Percentiles rank a stretch among this genome's conserved stretches.
These are phyloP conservation scores for Talaromyces verruculosus DNA, from an alignment of 2,329 filamentous ascomycete species.

Conservation along the genomic window DNA sequence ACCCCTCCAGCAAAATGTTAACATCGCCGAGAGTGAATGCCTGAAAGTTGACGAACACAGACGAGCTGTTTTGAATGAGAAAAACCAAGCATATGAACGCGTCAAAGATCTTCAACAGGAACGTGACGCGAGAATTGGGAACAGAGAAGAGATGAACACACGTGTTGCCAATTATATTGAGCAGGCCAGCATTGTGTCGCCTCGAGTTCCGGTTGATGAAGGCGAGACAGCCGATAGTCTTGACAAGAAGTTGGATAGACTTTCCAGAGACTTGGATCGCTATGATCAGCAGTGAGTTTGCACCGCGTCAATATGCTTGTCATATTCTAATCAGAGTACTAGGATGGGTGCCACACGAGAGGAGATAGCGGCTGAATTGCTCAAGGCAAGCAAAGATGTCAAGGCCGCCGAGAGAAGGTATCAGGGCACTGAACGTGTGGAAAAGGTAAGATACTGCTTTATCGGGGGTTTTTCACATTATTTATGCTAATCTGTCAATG, in stretches of 20 bases:
- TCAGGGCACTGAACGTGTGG: conserved; percentile 37
- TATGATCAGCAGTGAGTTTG: conserved; percentile 52
- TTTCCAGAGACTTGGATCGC: conserved; percentile 60
- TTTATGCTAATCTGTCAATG: not conserved
- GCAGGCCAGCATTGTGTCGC: conserved; percentile 56
- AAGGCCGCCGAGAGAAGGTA: conserved; percentile 40
- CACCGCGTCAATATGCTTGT: not conserved
- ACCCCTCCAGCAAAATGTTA: conserved; percentile 46
- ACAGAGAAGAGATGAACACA: conserved; percentile 49
- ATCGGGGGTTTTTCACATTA: not conserved
- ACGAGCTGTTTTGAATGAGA: conserved; percentile 57
- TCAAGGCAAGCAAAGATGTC: conserved; percentile 39
- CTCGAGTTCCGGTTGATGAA: conserved; percentile 62
- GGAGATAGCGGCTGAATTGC: conserved; percentile 57
- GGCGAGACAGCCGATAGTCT: conserved; percentile 61
- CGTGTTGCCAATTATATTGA: conserved; percentile 56
- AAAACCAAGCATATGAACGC: conserved; percentile 60
- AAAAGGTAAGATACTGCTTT: conserved; percentile 36
- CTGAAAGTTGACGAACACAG: conserved; percentile 52
- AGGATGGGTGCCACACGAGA: conserved; percentile 64
- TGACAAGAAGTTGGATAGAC: conserved; percentile 49
- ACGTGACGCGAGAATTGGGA: conserved; percentile 49
- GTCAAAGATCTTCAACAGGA: conserved; percentile 52
- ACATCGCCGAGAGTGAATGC: conserved; percentile 58
- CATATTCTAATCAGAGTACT: conserved; percentile 28